A percentile compares a stretch with the other conserved stretches of the same genome.
Conservation (phyloP, 805 yeast species). For the Phaffomyces opuntiae region DNA sequence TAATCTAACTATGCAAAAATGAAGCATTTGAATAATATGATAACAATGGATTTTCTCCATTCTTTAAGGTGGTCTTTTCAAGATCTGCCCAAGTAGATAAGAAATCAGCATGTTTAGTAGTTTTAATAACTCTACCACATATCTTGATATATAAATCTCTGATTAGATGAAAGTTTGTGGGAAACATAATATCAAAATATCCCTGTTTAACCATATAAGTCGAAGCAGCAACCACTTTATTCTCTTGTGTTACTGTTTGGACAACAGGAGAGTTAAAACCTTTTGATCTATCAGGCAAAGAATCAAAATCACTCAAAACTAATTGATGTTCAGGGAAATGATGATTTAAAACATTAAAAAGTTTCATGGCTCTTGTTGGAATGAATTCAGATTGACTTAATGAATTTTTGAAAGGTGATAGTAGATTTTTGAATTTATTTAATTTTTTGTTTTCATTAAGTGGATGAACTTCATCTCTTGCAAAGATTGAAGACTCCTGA, state of each 20-base stretch:
- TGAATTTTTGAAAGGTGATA: constrained; percentile 61
- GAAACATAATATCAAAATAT: constrained; percentile 79
- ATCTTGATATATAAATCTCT: constrained; percentile 56
- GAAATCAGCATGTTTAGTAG: constrained; percentile 57
- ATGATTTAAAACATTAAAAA: constrained; percentile 53
- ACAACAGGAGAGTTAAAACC: constrained; percentile 76
- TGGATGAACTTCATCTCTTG: constrained; percentile 43
- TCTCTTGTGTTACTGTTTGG: constrained; percentile 57
- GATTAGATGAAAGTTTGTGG: constrained; percentile 65
- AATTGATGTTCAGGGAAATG: constrained; percentile 72
- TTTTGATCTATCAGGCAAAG: constrained; percentile 34
- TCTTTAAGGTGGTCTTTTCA: constrained; percentile 58
- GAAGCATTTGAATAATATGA: constrained; percentile 71
- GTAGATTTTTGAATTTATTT: constrained; percentile 36
- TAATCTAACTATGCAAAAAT: constrained; percentile 35
- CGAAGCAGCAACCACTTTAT: constrained; percentile 59
- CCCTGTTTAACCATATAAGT: constrained; percentile 85
- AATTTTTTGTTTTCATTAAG: constrained; percentile 40
- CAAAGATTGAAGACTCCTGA: not conserved
- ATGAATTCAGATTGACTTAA: constrained; percentile 65
- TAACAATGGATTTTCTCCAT: constrained; percentile 82
- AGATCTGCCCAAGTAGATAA: constrained; percentile 65
- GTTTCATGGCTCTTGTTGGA: constrained; percentile 67
- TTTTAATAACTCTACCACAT: constrained; percentile 50
- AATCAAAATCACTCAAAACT: constrained; percentile 61